Evolutionary conservation across 768 basidiomycete species (phyloP).

Genomic region (Pleurotus platypus): DNA sequence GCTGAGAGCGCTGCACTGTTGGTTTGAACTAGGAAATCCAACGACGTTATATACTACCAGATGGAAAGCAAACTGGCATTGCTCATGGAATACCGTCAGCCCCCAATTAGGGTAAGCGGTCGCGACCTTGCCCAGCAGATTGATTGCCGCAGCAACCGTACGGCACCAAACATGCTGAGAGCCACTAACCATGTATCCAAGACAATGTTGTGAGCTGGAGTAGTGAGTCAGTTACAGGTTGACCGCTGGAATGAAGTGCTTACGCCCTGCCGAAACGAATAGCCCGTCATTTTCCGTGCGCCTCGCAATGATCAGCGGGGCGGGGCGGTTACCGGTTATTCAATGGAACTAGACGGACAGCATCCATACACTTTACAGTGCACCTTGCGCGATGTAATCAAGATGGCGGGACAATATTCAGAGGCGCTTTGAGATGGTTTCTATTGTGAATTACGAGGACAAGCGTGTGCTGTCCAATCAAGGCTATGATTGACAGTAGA

Average conservation of each 20-base stretch:
- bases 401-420: no score
- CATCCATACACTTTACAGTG: no score
- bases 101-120: neutral
- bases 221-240: neutral
- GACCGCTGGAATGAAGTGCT: constrained; percentile 2
- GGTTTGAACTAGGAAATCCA: neutral
- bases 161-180: constrained; percentile 7
- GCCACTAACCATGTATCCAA: neutral
- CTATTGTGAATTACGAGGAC: no score
- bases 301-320: no score
- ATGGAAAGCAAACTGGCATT: neutral
- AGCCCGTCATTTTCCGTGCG: no score
- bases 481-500: no score
- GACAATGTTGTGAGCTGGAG: constrained; percentile 6
- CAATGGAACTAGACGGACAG: no score
- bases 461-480: no score
- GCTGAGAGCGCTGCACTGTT: constrained; percentile 7
- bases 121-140: neutral
- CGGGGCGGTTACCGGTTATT: no score
- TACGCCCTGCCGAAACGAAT: no score
- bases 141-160: constrained; percentile 1
- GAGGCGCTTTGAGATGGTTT: no score
- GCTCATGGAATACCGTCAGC: neutral
- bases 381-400: no score
- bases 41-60: constrained; percentile 1